Conservation (phyloP, 164 flowering plant species). For the Vitis rupestris region DNA sequence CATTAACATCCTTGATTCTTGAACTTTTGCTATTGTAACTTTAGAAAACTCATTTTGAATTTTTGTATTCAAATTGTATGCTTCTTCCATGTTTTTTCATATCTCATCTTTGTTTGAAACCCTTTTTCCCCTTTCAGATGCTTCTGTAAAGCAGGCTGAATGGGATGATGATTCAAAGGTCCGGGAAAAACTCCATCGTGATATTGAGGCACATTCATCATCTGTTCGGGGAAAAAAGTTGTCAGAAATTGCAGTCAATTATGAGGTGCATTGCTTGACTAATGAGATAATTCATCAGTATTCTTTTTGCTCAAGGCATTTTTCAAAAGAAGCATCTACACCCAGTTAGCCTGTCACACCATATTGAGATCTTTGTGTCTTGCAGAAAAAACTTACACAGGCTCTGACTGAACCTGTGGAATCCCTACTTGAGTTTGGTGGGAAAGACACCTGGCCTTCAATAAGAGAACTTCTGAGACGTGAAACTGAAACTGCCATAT, state of each 20-base stretch:
- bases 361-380: not conserved
- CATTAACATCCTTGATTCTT: too few relatives aligned
- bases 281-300: not conserved
- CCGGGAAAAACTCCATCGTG: slow-evolving; percentile 64
- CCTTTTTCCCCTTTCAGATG: slow-evolving; percentile 40
- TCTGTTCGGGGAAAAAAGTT: slow-evolving; percentile 46
- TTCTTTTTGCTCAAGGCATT: not conserved
- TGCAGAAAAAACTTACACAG: slow-evolving; percentile 47
- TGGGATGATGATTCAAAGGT: slow-evolving; percentile 71
- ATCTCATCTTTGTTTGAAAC: not conserved
- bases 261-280: slow-evolving; percentile 45
- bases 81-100: not conserved
- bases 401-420: slow-evolving; percentile 57
- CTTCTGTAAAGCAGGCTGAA: slow-evolving; percentile 50
- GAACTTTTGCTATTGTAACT: too few relatives aligned
- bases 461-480: slow-evolving; percentile 60
- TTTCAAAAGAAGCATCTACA: too few relatives aligned
- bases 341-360: too few relatives aligned
- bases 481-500: slow-evolving; percentile 58
- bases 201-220: slow-evolving; percentile 58
- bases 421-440: slow-evolving; percentile 55
- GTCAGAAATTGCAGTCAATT: slow-evolving; percentile 40
- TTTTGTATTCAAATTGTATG: not conserved
- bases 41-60: not conserved
- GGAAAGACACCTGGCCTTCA: slow-evolving; percentile 58